Evolutionary conservation across 225 moss, liverwort and hornwort genomes (phyloP).

Genomic region (Takakia lepidozioides): DNA sequence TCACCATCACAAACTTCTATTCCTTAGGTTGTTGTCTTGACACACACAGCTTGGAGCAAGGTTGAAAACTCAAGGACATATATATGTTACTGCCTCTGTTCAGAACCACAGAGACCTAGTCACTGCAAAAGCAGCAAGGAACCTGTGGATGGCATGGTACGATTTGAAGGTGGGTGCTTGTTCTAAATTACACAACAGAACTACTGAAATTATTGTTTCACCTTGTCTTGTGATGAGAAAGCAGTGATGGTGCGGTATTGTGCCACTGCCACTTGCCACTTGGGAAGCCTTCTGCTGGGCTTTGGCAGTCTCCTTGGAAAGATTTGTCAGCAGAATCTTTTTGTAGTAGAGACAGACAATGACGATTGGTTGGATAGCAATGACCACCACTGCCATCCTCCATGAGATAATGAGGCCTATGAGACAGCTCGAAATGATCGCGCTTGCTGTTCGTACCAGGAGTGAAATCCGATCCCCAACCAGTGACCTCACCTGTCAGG

Average conservation of each 20-base stretch:
- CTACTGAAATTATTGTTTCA: no score
- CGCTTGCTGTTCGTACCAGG: neutral
- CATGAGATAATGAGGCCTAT: neutral
- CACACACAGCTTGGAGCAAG: no score
- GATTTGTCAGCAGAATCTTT: neutral
- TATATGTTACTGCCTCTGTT: no score
- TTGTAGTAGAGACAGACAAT: neutral
- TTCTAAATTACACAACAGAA: no score
- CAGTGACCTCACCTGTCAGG: slow-evolving; percentile 2
- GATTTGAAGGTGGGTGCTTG: no score
- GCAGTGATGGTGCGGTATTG: slow-evolving; percentile 5
- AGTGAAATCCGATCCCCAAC: neutral
- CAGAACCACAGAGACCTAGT: no score
- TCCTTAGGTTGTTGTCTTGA: no score
- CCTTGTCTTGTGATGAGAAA: slow-evolving; percentile 4
- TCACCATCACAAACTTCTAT: no score
- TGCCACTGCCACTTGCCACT: slow-evolving; percentile 1
- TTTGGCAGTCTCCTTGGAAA: neutral
- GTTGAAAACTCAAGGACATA: no score
- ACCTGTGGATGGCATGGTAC: no score
- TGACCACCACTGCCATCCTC: slow-evolving; percentile 1
- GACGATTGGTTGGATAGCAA: slow-evolving; percentile 1
- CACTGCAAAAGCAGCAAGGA: no score
- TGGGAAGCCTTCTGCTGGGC: slow-evolving; percentile 1
- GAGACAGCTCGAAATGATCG: neutral